phyloP scores from a whole-genome alignment of 345 rosid species.

The Adansonia digitata region DNA sequence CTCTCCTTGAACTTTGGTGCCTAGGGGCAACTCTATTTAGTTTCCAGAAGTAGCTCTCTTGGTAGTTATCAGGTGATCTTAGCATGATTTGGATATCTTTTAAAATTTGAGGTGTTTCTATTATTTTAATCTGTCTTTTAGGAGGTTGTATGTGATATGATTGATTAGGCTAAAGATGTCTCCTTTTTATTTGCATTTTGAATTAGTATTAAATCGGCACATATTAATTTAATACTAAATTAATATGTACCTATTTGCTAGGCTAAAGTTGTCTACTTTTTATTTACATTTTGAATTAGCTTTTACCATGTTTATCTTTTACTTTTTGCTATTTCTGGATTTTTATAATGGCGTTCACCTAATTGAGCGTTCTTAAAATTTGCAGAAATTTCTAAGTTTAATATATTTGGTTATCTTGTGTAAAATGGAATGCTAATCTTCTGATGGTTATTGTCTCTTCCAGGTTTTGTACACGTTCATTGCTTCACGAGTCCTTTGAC shows the following conservation, averaged over 20 bases:
- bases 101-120: not conserved
- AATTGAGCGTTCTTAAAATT: not conserved
- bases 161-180: not conserved
- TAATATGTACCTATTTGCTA: too few relatives aligned
- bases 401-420: not conserved
- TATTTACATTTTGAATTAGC: not conserved
- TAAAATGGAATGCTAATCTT: conserved; percentile 18
- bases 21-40: not conserved
- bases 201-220: too few relatives aligned
- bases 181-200: not conserved
- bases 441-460: conserved; percentile 21
- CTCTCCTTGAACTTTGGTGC: not conserved
- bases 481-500: conserved; percentile 79
- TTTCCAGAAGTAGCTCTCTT: not conserved
- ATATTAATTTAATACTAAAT: not conserved
- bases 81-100: not conserved
- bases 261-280: not conserved
- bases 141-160: not conserved
- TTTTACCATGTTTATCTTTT: not conserved
- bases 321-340: not conserved
- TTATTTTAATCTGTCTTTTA: not conserved
- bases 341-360: not conserved
- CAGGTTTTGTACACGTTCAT: conserved; percentile 93
- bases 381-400: not conserved
- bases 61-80: not conserved